Evolutionary conservation across 129 eudicot genomes (phyloP), one percentile per base, ranked within the genome.

Genomic region (Artemisia annua): DNA sequence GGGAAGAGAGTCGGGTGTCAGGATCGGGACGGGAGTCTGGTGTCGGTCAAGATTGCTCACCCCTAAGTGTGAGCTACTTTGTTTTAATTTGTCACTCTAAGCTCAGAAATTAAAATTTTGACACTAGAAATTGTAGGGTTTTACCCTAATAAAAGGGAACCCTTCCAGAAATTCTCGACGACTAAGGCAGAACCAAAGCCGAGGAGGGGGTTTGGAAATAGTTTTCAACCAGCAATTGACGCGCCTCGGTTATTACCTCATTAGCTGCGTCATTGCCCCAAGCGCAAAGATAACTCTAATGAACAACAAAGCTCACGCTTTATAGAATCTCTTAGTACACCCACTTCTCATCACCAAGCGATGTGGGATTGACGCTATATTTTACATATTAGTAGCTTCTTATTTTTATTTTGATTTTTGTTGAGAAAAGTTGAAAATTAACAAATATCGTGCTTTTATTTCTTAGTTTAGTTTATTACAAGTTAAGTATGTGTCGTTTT

Each of bases 221-320:
- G 82, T 77, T 78, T 82, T 77, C 82, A 77, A 82, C 80, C 77
- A 84, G 85, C 89, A 87, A 87, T 87, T 79, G 84, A 85, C 89
- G 86, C 83, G 79, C 82, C 84, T 85, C 86, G 83, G 89, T 85
- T 80, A 80, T 58, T 51, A 80, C 88, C 83, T 85, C 86, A 85
- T 43, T 35, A 63, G 71, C 67, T 75, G 43, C 52, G 80, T 67
- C 77, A 62, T 63, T 67, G 67, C 74, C 75, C 79, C 80, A 74
- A 83, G 72, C 82, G 68, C 79, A 78, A 83, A 70, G 70, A 83
- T 64, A 3, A 35, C 5, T 56, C 0, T 0, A 4, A 0, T 0
- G 2, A 0, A 9, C 66, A 7, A 8, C 7, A 8, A 44, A 18
- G 19, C 54, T 55, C 19, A 0, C 43, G 9, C 18, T 70, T 70